phyloP scores from a whole-genome alignment of 2,329 filamentous ascomycete genomes.

The Trichoderma sp. region DNA sequence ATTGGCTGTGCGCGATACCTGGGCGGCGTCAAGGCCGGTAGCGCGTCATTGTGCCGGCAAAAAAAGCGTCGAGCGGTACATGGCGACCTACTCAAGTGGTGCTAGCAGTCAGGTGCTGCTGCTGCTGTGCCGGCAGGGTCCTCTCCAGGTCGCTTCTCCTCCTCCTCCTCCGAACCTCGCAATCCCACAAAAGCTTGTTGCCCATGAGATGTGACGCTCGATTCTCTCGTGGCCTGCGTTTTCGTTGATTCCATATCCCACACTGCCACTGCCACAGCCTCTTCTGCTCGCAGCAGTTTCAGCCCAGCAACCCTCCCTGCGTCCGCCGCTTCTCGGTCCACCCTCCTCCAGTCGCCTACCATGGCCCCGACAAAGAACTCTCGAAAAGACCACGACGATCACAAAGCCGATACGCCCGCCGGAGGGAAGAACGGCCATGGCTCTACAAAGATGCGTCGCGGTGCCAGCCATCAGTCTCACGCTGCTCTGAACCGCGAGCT shows the following conservation, averaged over 20 bases:
- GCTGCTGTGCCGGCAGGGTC: constrained; percentile 6
- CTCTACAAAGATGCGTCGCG: constrained; percentile 58
- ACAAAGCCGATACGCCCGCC: constrained; percentile 45
- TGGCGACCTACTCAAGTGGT: neutral
- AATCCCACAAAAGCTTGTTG: constrained; percentile 12
- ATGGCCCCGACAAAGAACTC: constrained; percentile 53
- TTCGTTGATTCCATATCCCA: neutral
- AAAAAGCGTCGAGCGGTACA: neutral
- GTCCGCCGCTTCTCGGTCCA: neutral
- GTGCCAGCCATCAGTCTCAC: constrained; percentile 55
- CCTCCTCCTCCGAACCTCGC: constrained; percentile 24
- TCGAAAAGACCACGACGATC: constrained; percentile 51
- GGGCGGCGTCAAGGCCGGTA: constrained; percentile 12
- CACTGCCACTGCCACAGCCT: neutral
- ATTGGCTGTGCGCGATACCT: neutral
- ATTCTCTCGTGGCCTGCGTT: neutral
- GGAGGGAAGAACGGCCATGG: constrained; percentile 51
- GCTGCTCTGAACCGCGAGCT: constrained; percentile 48
- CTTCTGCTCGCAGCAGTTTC: neutral
- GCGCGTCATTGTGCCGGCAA: constrained; percentile 20
- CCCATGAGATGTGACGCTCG: constrained; percentile 19
- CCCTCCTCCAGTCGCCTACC: constrained; percentile 3
- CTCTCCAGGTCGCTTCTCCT: constrained; percentile 3
- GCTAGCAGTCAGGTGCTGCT: constrained; percentile 16
- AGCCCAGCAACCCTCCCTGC: neutral